A percentile compares a stretch with the other conserved stretches of the same genome.
Conservation (phyloP, 106 monocot species). For the Dendrobium huoshanense region DNA sequence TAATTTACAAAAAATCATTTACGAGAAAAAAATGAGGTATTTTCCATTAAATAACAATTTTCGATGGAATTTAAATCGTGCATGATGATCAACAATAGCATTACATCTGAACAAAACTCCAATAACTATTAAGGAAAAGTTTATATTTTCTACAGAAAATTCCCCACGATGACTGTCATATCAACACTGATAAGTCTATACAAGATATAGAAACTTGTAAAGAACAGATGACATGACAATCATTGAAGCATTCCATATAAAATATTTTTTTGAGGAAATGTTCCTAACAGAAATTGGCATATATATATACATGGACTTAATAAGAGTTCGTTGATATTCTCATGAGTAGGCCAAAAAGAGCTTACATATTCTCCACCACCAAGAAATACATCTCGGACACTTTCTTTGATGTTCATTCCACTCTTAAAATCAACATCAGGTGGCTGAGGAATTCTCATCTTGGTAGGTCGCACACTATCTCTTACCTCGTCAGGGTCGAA, state of each 20-base stretch:
- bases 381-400: constrained; percentile 84
- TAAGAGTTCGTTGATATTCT: background rate
- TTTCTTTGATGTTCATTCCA: constrained; percentile 67
- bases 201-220: background rate
- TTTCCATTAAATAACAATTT: too few relatives aligned
- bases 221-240: background rate
- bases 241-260: background rate
- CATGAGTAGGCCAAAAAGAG: background rate
- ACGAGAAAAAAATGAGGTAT: too few relatives aligned
- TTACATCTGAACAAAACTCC: background rate
- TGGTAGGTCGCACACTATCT: constrained; percentile 85
- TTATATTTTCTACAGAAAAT: background rate
- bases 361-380: constrained; percentile 96
- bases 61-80: background rate
- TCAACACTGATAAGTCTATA: background rate
- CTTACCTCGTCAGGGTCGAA: constrained; percentile 88
- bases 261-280: background rate
- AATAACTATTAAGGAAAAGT: background rate
- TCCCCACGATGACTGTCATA: background rate
- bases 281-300: background rate
- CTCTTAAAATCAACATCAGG: constrained; percentile 37
- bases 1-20: too few relatives aligned
- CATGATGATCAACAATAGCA: background rate
- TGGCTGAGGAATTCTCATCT: constrained; percentile 76
- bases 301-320: background rate